Evolutionary conservation across 176 grass and related monocot species (phyloP).

Genomic region (Zoysia japonica): DNA sequence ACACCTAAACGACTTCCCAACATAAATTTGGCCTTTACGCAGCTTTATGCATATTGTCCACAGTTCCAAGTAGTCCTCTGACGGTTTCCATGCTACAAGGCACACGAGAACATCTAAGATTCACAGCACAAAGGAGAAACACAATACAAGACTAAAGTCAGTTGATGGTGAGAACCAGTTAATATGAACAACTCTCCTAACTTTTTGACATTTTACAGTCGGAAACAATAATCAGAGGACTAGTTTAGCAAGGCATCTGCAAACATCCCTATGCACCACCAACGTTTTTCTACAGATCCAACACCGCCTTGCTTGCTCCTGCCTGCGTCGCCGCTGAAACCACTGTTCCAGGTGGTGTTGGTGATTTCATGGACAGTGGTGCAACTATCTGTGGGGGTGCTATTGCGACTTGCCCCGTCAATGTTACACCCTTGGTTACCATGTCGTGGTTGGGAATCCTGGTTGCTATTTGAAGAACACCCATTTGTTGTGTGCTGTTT

Average conservation of each 20-base stretch:
- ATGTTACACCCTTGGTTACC: slow-evolving; percentile 21
- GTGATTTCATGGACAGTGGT: slow-evolving; percentile 26
- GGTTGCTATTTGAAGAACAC: slow-evolving; percentile 17
- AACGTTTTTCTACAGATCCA: slow-evolving; percentile 27
- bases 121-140: background rate
- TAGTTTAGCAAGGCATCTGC: slow-evolving; percentile 9
- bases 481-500: slow-evolving; percentile 34
- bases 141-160: slow-evolving; percentile 22
- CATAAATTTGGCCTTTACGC: background rate
- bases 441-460: slow-evolving; percentile 19
- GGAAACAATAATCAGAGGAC: slow-evolving; percentile 16
- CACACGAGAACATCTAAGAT: slow-evolving; percentile 27
- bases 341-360: slow-evolving; percentile 4
- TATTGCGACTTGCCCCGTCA: background rate
- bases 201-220: slow-evolving; percentile 5
- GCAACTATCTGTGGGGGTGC: background rate
- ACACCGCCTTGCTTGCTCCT: slow-evolving; percentile 4
- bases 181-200: slow-evolving; percentile 34
- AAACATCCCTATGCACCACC: slow-evolving; percentile 7
- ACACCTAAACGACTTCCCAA: background rate
- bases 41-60: slow-evolving; percentile 10
- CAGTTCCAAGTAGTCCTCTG: background rate
- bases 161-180: slow-evolving; percentile 5
- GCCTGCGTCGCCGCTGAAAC: slow-evolving; percentile 14
- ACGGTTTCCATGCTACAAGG: background rate